Conservation (phyloP, 2,329 filamentous ascomycete species). For the Hymenoscyphus fructigenus region DNA sequence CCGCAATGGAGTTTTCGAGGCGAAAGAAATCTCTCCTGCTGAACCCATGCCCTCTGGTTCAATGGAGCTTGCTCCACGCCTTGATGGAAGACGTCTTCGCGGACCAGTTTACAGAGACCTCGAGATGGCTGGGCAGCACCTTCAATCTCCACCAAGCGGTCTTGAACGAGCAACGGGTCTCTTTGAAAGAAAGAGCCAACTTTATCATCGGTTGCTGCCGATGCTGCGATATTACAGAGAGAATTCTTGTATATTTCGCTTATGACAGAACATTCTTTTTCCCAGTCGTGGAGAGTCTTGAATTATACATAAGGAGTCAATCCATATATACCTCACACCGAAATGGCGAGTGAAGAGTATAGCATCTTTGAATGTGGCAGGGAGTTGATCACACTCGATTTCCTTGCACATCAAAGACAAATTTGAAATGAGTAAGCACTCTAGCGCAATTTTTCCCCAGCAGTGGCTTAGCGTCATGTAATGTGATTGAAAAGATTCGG, state of each 20-base stretch:
- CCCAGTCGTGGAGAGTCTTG: background rate
- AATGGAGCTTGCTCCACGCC: background rate
- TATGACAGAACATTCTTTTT: background rate
- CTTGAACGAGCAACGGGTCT: background rate
- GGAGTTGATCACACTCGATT: background rate
- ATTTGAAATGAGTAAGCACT: background rate
- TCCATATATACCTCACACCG: background rate
- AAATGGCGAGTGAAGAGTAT: background rate
- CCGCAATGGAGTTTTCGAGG: background rate
- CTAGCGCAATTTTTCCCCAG: background rate
- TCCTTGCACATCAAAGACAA: background rate
- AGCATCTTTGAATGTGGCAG: background rate
- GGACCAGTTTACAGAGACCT: background rate
- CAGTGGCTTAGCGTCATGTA: background rate
- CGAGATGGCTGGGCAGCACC: background rate
- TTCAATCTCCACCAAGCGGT: background rate
- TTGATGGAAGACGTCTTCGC: background rate
- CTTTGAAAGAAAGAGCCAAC: background rate
- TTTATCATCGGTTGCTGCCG: no score
- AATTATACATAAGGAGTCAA: background rate
- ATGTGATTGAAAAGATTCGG: background rate
- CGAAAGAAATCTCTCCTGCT: background rate
- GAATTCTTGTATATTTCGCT: background rate
- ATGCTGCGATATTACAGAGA: background rate
- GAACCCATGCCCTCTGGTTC: background rate